Conservation (phyloP, 257 asterid genomes). For the Sherardia arvensis region DNA sequence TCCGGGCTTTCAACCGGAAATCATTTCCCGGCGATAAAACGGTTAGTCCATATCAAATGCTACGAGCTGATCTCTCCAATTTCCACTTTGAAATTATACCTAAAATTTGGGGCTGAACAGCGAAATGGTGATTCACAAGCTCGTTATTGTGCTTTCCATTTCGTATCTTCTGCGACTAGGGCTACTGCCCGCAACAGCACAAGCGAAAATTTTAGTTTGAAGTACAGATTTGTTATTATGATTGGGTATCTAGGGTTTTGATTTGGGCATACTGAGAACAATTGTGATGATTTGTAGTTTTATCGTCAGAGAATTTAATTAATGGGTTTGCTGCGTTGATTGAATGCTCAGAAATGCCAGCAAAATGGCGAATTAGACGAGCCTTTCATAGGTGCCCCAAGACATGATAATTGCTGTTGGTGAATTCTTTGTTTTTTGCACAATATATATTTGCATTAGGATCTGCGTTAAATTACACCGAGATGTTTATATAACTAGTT, state of each 20-base stretch:
- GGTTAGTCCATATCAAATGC: neutral
- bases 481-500: neutral
- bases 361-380: neutral
- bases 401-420: neutral
- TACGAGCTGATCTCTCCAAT: conserved; percentile 4
- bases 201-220: neutral
- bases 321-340: neutral
- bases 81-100: neutral
- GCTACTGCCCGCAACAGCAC: neutral
- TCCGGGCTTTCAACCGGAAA: conserved; percentile 5
- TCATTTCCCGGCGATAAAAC: neutral
- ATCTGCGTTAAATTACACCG: too few species aligned
- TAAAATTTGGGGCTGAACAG: neutral
- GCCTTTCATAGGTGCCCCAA: neutral
- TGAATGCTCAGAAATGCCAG: neutral
- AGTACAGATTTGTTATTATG: neutral
- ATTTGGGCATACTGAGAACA: neutral
- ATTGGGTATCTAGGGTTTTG: neutral
- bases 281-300: neutral
- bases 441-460: neutral
- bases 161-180: conserved; percentile 2
- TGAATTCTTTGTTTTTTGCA: neutral
- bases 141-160: neutral
- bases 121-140: neutral
- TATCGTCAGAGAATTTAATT: neutral